Conservation (phyloP, 148 eudicot species). For the Rhododendron vialii region DNA sequence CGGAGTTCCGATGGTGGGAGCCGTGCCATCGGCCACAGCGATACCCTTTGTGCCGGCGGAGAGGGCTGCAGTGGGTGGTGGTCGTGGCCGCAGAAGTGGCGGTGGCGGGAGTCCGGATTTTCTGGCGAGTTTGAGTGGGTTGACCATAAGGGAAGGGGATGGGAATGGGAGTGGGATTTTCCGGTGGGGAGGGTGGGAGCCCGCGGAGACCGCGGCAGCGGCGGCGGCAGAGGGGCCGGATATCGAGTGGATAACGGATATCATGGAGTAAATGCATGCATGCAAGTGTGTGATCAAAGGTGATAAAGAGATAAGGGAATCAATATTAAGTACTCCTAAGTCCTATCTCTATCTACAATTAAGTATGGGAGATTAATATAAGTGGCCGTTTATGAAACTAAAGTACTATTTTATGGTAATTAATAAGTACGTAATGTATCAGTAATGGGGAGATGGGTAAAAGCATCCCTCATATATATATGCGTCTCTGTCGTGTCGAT, state of each 20-base stretch:
- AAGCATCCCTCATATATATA: background rate
- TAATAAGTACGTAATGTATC: background rate
- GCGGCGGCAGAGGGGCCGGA: background rate
- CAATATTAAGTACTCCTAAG: background rate
- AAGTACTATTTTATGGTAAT: background rate
- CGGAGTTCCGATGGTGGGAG: background rate
- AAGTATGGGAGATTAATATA: background rate
- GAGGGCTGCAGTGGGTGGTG: background rate
- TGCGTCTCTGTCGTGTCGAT: background rate
- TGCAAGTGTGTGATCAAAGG: background rate
- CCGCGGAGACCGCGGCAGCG: background rate
- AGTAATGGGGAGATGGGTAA: background rate
- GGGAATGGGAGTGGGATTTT: background rate
- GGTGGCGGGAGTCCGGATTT: background rate
- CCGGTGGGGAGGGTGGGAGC: background rate
- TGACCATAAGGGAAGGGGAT: background rate
- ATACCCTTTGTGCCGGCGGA: background rate
- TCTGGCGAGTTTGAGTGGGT: slow-evolving; percentile 6
- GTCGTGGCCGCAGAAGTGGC: background rate
- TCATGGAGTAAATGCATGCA: background rate
- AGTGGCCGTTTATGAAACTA: background rate
- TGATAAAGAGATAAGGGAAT: background rate
- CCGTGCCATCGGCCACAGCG: background rate
- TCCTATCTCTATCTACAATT: background rate
- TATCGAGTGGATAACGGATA: background rate